Evolutionary conservation across 2,329 filamentous ascomycete species (phyloP).

Genomic region (Bipolaris victoriae): DNA sequence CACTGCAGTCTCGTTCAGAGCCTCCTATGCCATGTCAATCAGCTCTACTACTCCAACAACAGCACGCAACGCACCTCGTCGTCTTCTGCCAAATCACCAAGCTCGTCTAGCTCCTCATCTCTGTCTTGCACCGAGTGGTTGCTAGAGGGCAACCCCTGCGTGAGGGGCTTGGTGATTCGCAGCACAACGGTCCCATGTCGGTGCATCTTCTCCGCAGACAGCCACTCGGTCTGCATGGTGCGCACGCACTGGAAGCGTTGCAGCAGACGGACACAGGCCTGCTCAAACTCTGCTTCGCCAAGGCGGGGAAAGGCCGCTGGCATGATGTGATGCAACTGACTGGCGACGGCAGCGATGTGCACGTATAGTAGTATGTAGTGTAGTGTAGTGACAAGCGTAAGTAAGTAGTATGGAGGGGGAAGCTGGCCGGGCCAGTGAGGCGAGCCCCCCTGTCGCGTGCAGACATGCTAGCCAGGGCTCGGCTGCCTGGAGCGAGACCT

Average conservation of each 20-base stretch:
- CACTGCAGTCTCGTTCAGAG: slow-evolving; percentile 6
- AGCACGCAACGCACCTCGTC: slow-evolving; percentile 22
- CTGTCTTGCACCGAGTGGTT: slow-evolving; percentile 3
- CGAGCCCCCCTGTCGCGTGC: background rate
- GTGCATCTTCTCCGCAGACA: slow-evolving; percentile 26
- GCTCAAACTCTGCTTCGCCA: slow-evolving; percentile 34
- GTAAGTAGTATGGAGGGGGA: background rate
- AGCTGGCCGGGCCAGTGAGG: slow-evolving; percentile 4
- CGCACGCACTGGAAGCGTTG: slow-evolving; percentile 20
- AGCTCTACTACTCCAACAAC: no score
- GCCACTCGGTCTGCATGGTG: slow-evolving; percentile 32
- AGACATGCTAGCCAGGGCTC: slow-evolving; percentile 10
- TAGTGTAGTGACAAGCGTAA: no score
- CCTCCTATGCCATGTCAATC: slow-evolving; percentile 28
- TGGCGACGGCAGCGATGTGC: no score
- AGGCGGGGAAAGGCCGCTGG: slow-evolving; percentile 39
- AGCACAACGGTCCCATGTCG: slow-evolving; percentile 23
- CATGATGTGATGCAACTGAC: slow-evolving; percentile 1
- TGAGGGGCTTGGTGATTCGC: slow-evolving; percentile 31
- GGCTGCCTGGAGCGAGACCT: slow-evolving; percentile 23
- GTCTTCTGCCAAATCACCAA: slow-evolving; percentile 16
- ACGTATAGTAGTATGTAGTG: background rate
- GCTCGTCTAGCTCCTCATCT: slow-evolving; percentile 6
- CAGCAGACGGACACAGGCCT: slow-evolving; percentile 32
- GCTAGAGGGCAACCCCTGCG: background rate